Evolutionary conservation across 2,329 filamentous ascomycete species (phyloP).

Genomic region (Penicillium sp.): DNA sequence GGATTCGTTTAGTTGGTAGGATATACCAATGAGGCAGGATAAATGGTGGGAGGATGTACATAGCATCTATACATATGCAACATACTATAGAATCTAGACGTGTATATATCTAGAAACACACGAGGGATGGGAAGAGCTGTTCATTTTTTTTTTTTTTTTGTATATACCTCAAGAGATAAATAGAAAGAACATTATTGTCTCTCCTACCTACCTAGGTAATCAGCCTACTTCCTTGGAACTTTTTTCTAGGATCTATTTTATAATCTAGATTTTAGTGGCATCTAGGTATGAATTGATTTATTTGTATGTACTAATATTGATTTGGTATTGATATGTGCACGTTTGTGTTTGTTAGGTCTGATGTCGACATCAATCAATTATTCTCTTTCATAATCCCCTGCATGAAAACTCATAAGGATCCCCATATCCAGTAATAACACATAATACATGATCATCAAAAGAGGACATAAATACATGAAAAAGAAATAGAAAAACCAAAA

Average conservation of each 20-base stretch:
- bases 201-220: too few species aligned
- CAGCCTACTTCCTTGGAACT: neutral
- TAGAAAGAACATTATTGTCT: neutral
- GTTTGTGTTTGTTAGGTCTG: neutral
- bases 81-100: too few species aligned
- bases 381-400: neutral
- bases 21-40: neutral
- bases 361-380: neutral
- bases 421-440: neutral
- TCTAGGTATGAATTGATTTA: neutral
- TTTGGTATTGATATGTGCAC: neutral
- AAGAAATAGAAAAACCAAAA: neutral
- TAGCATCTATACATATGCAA: too few species aligned
- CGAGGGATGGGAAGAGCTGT: too few species aligned
- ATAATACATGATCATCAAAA: conserved; percentile 8
- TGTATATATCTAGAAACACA: too few species aligned
- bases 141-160: too few species aligned
- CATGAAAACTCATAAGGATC: neutral
- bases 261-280: neutral
- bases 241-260: neutral
- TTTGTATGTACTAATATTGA: neutral
- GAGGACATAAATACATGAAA: conserved; percentile 7
- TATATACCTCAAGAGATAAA: too few species aligned
- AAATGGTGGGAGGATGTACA: too few species aligned
- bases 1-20: conserved; percentile 41